A percentile compares a stretch with the other conserved stretches of the same genome.
Conservation (phyloP, 139 green algal genomes). For the Chlamydomonas sphaeroides region DNA sequence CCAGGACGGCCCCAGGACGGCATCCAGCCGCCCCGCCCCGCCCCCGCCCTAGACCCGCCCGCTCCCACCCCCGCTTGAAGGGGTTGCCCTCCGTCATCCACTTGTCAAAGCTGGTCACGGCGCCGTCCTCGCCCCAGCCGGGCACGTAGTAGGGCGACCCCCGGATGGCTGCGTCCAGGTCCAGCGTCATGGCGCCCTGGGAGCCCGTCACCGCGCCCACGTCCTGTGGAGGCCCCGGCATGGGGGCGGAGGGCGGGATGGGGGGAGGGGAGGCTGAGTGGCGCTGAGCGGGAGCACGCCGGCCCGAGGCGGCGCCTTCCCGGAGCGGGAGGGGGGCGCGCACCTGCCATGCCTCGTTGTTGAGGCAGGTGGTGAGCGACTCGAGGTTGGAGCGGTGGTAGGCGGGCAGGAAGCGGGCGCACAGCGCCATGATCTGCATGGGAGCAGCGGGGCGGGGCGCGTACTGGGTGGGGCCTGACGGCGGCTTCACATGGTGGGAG, state of each 20-base stretch:
- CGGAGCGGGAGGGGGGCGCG: too few species aligned
- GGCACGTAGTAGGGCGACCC: slow-evolving; percentile 39
- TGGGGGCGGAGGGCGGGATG: too few species aligned
- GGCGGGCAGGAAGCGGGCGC: slow-evolving; percentile 16
- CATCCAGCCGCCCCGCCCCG: too few species aligned
- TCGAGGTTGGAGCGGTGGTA: slow-evolving; percentile 64
- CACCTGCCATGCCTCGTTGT: slow-evolving; percentile 46
- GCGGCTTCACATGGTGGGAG: too few species aligned
- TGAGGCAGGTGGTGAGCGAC: slow-evolving; percentile 43
- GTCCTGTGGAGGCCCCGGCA: not conserved
- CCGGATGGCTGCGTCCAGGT: slow-evolving; percentile 32
- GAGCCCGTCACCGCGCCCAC: not conserved
- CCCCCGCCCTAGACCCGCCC: too few species aligned
- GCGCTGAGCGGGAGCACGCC: too few species aligned
- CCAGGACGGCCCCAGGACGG: too few species aligned
- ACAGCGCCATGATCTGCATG: slow-evolving; percentile 2
- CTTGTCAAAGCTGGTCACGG: slow-evolving; percentile 13
- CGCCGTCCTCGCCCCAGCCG: slow-evolving; percentile 19
- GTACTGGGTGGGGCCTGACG: not conserved
- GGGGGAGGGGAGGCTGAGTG: too few species aligned
- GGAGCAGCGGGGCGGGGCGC: not conserved
- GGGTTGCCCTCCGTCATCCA: slow-evolving; percentile 63
- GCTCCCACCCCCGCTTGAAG: slow-evolving; percentile 32
- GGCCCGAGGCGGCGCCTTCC: too few species aligned
- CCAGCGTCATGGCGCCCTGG: not conserved